A percentile compares a stretch with the other conserved stretches of the same genome.
Evolutionary conservation across 441 rosid genomes (phyloP).

Genomic region (Viola pubescens): DNA sequence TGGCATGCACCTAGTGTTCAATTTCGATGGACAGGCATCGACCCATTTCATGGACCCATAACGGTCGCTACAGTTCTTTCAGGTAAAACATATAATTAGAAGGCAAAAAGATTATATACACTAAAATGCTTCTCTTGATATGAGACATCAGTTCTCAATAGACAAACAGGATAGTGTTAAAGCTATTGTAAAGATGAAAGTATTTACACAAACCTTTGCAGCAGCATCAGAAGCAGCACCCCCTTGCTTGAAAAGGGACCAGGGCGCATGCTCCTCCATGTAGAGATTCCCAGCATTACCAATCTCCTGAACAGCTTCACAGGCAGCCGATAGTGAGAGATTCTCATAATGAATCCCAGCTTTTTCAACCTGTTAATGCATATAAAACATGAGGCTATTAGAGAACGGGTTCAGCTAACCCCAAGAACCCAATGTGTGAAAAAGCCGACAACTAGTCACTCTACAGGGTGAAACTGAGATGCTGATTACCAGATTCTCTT

Average conservation of each 20-base stretch:
- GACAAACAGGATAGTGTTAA: neutral
- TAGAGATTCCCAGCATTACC: slow-evolving; percentile 80
- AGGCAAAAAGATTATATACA: neutral
- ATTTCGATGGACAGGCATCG: no score
- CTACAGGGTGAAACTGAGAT: no score
- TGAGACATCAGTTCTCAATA: neutral
- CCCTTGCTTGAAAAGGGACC: slow-evolving; percentile 88
- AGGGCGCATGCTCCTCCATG: slow-evolving; percentile 77
- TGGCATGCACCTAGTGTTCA: neutral
- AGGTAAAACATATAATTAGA: neutral
- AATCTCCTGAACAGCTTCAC: slow-evolving; percentile 79
- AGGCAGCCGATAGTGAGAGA: slow-evolving; percentile 68
- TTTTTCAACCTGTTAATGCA: slow-evolving; percentile 49
- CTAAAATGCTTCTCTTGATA: neutral
- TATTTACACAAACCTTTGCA: slow-evolving; percentile 48
- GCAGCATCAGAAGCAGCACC: slow-evolving; percentile 75
- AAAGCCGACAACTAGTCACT: no score
- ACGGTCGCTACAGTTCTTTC: neutral
- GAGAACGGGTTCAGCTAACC: no score
- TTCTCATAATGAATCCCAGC: slow-evolving; percentile 55
- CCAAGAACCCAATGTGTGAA: no score
- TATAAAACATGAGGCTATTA: no score
- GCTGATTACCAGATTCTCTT: no score
- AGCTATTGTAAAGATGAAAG: no score
- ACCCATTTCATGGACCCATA: no score